A percentile compares a stretch with the other conserved stretches of the same genome.
These are phyloP conservation scores for Apiospora rasikravindrae DNA, from an alignment of 2,329 filamentous ascomycete species.

Conservation along the genomic window DNA sequence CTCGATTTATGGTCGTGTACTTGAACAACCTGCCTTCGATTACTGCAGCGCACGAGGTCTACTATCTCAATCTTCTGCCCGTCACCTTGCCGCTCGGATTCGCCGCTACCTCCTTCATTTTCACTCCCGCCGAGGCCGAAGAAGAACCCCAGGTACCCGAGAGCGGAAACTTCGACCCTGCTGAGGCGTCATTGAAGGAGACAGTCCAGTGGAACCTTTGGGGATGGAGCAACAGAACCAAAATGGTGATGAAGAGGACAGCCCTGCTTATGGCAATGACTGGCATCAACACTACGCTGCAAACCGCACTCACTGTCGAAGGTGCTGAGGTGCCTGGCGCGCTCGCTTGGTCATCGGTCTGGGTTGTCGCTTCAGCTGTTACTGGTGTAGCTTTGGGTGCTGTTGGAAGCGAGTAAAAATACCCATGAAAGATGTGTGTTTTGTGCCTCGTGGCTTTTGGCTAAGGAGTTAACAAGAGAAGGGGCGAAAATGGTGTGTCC, in stretches of 20 bases:
- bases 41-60: conserved; percentile 68
- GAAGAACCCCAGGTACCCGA: conserved; percentile 53
- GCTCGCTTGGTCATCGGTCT: conserved; percentile 73
- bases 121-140: conserved; percentile 66
- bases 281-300: conserved; percentile 64
- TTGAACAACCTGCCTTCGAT: conserved; percentile 76
- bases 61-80: conserved; percentile 65
- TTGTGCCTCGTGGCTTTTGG: background rate
- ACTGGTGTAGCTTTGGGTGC: conserved; percentile 61
- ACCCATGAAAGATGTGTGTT: background rate
- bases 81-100: conserved; percentile 65
- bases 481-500: background rate
- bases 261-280: conserved; percentile 62
- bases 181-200: conserved; percentile 68
- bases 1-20: conserved; percentile 72
- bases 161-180: conserved; percentile 63
- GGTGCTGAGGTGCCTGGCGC: conserved; percentile 76
- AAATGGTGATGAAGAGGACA: conserved; percentile 70
- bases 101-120: conserved; percentile 78
- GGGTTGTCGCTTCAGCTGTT: conserved; percentile 69
- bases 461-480: background rate
- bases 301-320: conserved; percentile 68
- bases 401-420: conserved; percentile 53
- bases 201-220: conserved; percentile 76
- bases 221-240: conserved; percentile 68